A percentile compares a stretch with the other conserved stretches of the same genome.
phyloP scores from a whole-genome alignment of 2,329 filamentous ascomycete genomes.

The Polychaeton citri region DNA sequence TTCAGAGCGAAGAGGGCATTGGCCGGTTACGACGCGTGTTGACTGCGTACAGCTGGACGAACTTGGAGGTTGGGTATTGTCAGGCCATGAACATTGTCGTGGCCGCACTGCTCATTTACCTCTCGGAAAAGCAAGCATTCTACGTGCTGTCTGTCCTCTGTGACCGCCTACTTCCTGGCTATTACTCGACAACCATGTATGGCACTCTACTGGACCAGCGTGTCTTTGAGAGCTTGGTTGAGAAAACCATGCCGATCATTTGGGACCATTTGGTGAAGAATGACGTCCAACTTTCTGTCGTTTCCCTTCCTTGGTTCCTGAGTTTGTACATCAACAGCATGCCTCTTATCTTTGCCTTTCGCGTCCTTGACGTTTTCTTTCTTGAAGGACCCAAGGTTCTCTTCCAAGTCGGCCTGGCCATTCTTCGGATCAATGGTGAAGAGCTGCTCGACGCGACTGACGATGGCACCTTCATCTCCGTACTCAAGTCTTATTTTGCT shows the following conservation, averaged over 20 bases:
- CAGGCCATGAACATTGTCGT: slow-evolving; percentile 99
- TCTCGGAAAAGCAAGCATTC: slow-evolving; percentile 92
- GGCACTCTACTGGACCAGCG: slow-evolving; percentile 92
- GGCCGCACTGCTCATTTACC: slow-evolving; percentile 84
- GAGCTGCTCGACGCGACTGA: slow-evolving; percentile 86
- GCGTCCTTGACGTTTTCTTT: slow-evolving; percentile 95
- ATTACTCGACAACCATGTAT: slow-evolving; percentile 99
- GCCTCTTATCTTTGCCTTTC: slow-evolving; percentile 93
- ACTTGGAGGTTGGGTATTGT: slow-evolving; percentile 91
- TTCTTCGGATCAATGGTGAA: slow-evolving; percentile 91
- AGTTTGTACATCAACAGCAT: slow-evolving; percentile 99
- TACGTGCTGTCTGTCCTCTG: slow-evolving; percentile 85
- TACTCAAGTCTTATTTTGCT: slow-evolving; percentile 88
- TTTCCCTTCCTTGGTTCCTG: slow-evolving; percentile 94
- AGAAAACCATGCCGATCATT: slow-evolving; percentile 95
- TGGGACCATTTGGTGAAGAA: slow-evolving; percentile 98
- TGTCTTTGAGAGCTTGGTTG: slow-evolving; percentile 95
- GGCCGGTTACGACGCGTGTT: slow-evolving; percentile 76
- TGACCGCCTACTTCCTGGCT: slow-evolving; percentile 83
- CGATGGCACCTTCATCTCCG: slow-evolving; percentile 91
- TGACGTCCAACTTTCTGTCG: slow-evolving; percentile 92
- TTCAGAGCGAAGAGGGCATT: slow-evolving; percentile 92
- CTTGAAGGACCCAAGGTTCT: slow-evolving; percentile 93
- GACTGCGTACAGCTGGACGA: slow-evolving; percentile 95
- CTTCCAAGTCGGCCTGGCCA: slow-evolving; percentile 94